Evolutionary conservation across 495 filamentous ascomycete genomes (phyloP), one percentile per base, ranked within the genome.

Genomic region (Cairneyella variabilis): DNA sequence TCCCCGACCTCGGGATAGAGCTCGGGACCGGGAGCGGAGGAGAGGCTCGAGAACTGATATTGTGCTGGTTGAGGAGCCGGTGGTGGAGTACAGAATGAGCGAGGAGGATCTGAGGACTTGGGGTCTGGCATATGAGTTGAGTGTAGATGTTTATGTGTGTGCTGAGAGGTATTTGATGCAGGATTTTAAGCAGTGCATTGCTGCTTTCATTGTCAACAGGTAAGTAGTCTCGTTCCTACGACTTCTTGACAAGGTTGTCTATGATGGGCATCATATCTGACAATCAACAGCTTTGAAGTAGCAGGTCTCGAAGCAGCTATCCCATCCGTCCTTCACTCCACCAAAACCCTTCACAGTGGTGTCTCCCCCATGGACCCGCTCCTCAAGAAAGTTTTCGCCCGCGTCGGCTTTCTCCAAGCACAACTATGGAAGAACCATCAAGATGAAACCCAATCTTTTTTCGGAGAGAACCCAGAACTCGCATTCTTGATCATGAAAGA

Each of bases 61-160:
- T 17, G 42, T 53, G 16, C n/a, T 54, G 5, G 52, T 32, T 32
- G 58, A 56, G 17, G 50, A 52, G n/a, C 46, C 30, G 14, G 47
- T 44, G 6, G 11, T n/a, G 7, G 57, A 53, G 30, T 57, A 63
- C 14, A 66, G 70, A 46, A 71, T 76, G 59, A 49, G 61, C 3
- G 59, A 63, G 17, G 68, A 71, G 51, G 71, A 76, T 57, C 48
- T 74, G 23, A 68, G 61, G 10, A 73, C 73, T 5, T 76, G 73
- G 73, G 64, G 69, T 3, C 54, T 75, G n/a, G 56, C 69, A 0
- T 76, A 72, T 57, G 63, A 69, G 48, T 68, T 74, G 26, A 66
- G 68, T 54, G 44, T 76, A 12, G 70, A 71, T 40, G 71, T 74
- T 0, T 75, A 76, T 61, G 69, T 76, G 48, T 64, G 70, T 22